Conservation (phyloP, 106 monocot species). For the Amphibolis antarctica region DNA sequence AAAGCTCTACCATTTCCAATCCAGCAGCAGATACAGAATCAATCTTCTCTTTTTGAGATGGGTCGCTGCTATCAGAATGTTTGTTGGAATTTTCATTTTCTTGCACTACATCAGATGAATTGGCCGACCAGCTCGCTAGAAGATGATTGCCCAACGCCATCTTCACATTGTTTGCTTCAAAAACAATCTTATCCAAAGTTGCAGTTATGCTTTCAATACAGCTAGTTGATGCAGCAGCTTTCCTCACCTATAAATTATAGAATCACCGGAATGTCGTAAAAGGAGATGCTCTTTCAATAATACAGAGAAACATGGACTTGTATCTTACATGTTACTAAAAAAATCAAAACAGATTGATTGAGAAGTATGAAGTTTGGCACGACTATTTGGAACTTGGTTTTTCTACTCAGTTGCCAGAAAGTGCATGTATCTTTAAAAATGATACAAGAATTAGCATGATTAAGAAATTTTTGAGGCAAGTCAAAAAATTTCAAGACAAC, state of each 20-base stretch:
- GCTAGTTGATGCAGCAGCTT: conserved; percentile 19
- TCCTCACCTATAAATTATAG: conserved; percentile 28
- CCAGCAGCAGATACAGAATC: conserved; percentile 38
- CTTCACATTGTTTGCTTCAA: conserved; percentile 51
- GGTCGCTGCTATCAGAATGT: conserved; percentile 7
- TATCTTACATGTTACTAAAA: too few relatives aligned
- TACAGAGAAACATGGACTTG: too few relatives aligned
- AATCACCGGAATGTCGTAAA: neutral
- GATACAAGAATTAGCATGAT: too few relatives aligned
- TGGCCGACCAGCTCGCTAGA: conserved; percentile 65
- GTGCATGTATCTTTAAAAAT: too few relatives aligned
- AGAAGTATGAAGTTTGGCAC: too few relatives aligned
- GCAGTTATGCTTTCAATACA: conserved; percentile 12
- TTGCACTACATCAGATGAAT: conserved; percentile 15
- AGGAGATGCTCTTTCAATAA: neutral
- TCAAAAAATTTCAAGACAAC: too few relatives aligned
- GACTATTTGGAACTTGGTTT: too few relatives aligned
- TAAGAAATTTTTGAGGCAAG: too few relatives aligned
- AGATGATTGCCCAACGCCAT: conserved; percentile 39
- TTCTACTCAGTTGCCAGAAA: too few relatives aligned
- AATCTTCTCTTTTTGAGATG: conserved; percentile 23
- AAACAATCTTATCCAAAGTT: conserved; percentile 30
- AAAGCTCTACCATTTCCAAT: conserved; percentile 73
- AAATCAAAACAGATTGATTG: too few relatives aligned
- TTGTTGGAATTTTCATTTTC: conserved; percentile 33